Evolutionary conservation across 202 grass and related monocot genomes (phyloP).

Genomic region (Setaria italica): DNA sequence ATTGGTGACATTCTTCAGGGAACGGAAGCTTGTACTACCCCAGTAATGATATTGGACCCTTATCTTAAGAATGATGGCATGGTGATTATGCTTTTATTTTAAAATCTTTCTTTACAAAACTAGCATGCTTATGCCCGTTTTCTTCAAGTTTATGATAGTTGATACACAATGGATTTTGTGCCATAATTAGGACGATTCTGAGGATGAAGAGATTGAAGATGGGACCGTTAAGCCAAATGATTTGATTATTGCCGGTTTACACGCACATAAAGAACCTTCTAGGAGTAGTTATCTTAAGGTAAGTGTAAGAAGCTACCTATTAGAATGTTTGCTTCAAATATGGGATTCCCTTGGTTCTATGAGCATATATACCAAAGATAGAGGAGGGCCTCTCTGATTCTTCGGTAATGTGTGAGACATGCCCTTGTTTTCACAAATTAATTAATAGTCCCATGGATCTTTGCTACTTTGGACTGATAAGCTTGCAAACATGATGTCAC

Average conservation of each 20-base stretch:
- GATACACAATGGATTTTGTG: background rate
- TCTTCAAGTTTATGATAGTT: background rate
- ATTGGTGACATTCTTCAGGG: background rate
- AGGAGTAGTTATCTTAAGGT: conserved; percentile 59
- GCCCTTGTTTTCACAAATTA: background rate
- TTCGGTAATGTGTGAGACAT: background rate
- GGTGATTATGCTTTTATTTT: conserved; percentile 33
- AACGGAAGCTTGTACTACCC: conserved; percentile 61
- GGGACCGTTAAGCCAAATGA: conserved; percentile 76
- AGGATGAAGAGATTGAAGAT: conserved; percentile 77
- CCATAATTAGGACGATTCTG: conserved; percentile 34
- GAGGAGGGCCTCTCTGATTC: no score
- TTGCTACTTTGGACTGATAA: background rate
- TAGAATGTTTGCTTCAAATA: background rate
- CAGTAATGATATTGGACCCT: conserved; percentile 72
- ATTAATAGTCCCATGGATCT: background rate
- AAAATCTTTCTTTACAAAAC: background rate
- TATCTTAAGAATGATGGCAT: conserved; percentile 60
- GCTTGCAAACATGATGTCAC: background rate
- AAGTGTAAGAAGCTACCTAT: conserved; percentile 17
- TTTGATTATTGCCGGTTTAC: conserved; percentile 66
- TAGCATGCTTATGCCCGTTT: background rate
- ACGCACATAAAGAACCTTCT: conserved; percentile 69
- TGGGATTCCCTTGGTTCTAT: no score
- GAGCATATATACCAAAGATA: background rate